These are phyloP conservation scores for Corchorus capsularis DNA, from an alignment of 345 rosid genomes.

Conservation along the genomic window DNA sequence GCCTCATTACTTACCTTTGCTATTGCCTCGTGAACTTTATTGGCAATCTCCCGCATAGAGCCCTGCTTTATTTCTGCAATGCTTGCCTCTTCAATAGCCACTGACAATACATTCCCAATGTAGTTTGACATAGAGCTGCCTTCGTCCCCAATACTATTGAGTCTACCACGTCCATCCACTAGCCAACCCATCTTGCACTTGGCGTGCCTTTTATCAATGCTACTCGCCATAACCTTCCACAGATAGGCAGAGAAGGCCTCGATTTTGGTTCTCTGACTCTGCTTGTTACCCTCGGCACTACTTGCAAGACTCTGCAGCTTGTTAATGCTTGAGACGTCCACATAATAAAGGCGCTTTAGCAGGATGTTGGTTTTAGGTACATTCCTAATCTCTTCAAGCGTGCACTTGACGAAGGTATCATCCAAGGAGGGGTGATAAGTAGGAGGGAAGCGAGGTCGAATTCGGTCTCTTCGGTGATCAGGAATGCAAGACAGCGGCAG, in stretches of 20 bases:
- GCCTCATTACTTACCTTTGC: slow-evolving; percentile 51
- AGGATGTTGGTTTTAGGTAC: slow-evolving; percentile 43
- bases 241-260: slow-evolving; percentile 87
- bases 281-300: slow-evolving; percentile 35
- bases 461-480: slow-evolving; percentile 57
- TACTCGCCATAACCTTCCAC: slow-evolving; percentile 72
- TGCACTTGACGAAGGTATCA: slow-evolving; percentile 58
- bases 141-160: slow-evolving; percentile 18
- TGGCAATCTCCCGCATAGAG: slow-evolving; percentile 58
- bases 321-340: slow-evolving; percentile 52
- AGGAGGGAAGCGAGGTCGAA: slow-evolving; percentile 61
- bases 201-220: slow-evolving; percentile 39
- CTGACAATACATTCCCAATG: slow-evolving; percentile 77
- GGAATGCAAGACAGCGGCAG: slow-evolving; percentile 62
- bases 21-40: slow-evolving; percentile 57
- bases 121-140: slow-evolving; percentile 47
- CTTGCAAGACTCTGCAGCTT: slow-evolving; percentile 58
- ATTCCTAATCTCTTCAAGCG: slow-evolving; percentile 61
- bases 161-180: slow-evolving; percentile 71
- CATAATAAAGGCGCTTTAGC: slow-evolving; percentile 72
- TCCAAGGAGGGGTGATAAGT: slow-evolving; percentile 56
- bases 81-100: slow-evolving; percentile 65
- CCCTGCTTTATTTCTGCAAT: slow-evolving; percentile 47
- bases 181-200: slow-evolving; percentile 92
- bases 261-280: slow-evolving; percentile 60